Evolutionary conservation across 208 protist genomes (phyloP), one percentile per base, ranked within the genome.

Genomic region (Endotrypanum monterogeii): DNA sequence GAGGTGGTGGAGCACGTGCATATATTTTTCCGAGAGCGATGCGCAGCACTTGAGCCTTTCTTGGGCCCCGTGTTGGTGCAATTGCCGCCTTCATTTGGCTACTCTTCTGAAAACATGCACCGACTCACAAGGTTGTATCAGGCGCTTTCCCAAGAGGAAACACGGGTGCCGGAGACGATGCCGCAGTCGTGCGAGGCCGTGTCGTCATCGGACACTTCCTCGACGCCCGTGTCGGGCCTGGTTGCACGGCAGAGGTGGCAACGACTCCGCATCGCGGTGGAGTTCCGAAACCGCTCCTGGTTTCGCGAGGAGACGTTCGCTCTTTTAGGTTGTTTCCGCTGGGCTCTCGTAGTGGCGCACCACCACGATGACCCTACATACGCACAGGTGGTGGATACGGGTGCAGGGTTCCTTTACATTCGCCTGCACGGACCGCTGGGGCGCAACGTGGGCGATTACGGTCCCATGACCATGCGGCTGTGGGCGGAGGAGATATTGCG

Each of bases 271-370:
- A 65, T 95, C 44, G 90, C 90, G 2, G 90, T 95, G 9, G 90
- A 93, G 82, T 95, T 95, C 72, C 83, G 88, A 14, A 79, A 86
- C 63, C 71, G 74, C 14, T 88, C 83, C 18, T 95, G 90, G 88
- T 90, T 79, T 67, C 66, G 73, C 56, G 79, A 83, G 39, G 86
- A 90, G 37, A 84, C 76, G 30, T 86, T 88, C 66, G 71, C 73
- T 30, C 79, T 92, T 23, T 73, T 92, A 28, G 82, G 86, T 52
- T 68, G 69, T 12, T 50, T 93, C 32, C 80, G 79, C 39, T 95
- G 90, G 88, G 85, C 80, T 6, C 71, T 91, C 18, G 90, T 95
- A 18, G 88, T 89, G 3, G 83, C 86, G 14, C 90, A 94, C 70
- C 80, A 92, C 71, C 71, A 87, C 57, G 82, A 88, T 50, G 79